Evolutionary conservation across 2,329 filamentous ascomycete species (phyloP).

Genomic region (Sporothrix globosa): DNA sequence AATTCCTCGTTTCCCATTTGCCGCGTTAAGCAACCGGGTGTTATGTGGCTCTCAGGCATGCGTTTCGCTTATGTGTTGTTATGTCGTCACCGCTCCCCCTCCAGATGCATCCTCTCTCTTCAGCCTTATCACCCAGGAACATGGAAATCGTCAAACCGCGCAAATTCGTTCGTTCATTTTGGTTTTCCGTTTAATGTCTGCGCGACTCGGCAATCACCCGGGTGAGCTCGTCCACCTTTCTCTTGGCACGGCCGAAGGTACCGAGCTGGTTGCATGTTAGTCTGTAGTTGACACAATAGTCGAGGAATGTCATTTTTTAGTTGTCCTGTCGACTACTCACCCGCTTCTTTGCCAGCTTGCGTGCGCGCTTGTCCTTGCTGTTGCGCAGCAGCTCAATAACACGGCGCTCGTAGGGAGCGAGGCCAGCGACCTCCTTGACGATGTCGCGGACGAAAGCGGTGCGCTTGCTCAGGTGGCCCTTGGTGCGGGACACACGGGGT

Average conservation of each 20-base stretch:
- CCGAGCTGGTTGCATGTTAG: constrained; percentile 68
- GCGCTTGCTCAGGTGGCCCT: constrained; percentile 95
- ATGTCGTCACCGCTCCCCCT: neutral
- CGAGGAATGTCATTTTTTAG: too few species aligned
- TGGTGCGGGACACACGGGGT: constrained; percentile 79
- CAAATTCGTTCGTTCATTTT: constrained; percentile 15
- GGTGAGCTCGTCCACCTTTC: constrained; percentile 99
- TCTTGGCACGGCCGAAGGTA: constrained; percentile 98
- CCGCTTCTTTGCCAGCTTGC: constrained; percentile 99
- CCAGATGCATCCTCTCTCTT: neutral
- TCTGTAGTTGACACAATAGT: too few species aligned
- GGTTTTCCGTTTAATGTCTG: constrained; percentile 57
- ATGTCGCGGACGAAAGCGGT: constrained; percentile 96
- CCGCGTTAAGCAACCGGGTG: neutral
- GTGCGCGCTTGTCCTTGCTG: constrained; percentile 98
- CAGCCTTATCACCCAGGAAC: neutral
- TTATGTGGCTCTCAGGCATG: neutral
- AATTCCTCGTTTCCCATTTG: constrained; percentile 9
- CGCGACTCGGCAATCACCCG: constrained; percentile 96
- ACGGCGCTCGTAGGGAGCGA: constrained; percentile 95
- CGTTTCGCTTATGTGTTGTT: neutral
- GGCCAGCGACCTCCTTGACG: constrained; percentile 96
- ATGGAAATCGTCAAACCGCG: constrained; percentile 12
- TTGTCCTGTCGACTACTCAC: constrained; percentile 58
- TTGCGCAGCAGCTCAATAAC: constrained; percentile 99